Base-by-base conservation (phyloP, 768 basidiomycete genomes). In the Lyophyllum semitale region DNA sequence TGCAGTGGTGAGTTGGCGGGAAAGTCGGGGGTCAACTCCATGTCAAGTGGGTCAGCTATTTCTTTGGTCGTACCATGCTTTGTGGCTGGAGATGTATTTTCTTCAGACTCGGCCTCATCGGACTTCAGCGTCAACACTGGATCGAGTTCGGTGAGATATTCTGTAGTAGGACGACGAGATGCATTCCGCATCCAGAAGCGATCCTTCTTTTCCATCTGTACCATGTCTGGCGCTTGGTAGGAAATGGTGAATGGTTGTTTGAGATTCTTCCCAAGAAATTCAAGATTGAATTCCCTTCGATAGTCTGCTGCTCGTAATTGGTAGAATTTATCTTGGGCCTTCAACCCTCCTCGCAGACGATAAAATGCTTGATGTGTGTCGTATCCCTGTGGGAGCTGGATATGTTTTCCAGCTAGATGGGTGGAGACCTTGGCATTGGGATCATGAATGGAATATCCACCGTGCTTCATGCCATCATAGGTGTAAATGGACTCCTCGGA, bases 341-440 rank as follows among this genome's bases (percentile, higher is more conserved):
- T 8, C 8, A 53, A 8, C 1, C 64, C 66, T 12, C 63, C 64
- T 23, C 53, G 51, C 22, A 67, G 56, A 32, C 32, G 27, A 35
- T 67, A 66, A 42, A 64, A 58, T 3, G 42, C 61, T n/a, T 61
- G 53, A 23, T 63, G 59, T 7, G 55, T 35, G 0, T 30, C 29
- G 26, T 17, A 53, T 0, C 33, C 43, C n/a, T 45, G 13, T 17
- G 51, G 51, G 30, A 53, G 42, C 0, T 3, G 11, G 18, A 29
- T 17, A 0, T 35, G 17, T 0, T 5, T 11, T 13, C 51, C 43
- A 26, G 11, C 32, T n/a, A 53, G 20, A 27, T 53, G 51, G 6
- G 51, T 45, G 17, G 22, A 20, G 4, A 17, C 17, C 6, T 13
- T 45, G 30, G 13, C 38, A 17, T 32, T 11, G 9, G n/a, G 3